A percentile compares a stretch with the other conserved stretches of the same genome.
These are phyloP conservation scores for Remersonia thermophila DNA, from an alignment of 2,329 filamentous ascomycete genomes.

Conservation along the genomic window DNA sequence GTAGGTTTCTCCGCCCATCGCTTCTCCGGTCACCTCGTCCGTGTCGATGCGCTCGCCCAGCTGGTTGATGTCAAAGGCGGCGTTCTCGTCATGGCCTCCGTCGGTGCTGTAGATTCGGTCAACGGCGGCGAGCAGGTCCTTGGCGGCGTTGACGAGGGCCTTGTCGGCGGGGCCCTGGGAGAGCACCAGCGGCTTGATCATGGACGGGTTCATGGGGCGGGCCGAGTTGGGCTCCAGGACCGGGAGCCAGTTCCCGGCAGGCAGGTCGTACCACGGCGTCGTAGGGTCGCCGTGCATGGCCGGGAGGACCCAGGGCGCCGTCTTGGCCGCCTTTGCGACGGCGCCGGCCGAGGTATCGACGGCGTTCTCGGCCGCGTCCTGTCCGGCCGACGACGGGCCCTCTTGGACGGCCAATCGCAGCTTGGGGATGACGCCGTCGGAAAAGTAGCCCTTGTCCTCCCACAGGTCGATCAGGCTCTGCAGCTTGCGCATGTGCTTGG, in stretches of 20 bases:
- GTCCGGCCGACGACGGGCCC: slow-evolving; percentile 6
- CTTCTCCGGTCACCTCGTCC: slow-evolving; percentile 54
- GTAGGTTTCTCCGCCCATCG: slow-evolving; percentile 59
- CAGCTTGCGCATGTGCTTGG: slow-evolving; percentile 56
- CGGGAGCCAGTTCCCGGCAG: slow-evolving; percentile 69
- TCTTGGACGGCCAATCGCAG: slow-evolving; percentile 46
- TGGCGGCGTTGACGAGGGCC: slow-evolving; percentile 54
- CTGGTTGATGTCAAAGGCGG: slow-evolving; percentile 54
- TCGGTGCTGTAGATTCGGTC: slow-evolving; percentile 52
- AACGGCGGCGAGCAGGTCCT: slow-evolving; percentile 55
- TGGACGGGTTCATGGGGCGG: slow-evolving; percentile 57
- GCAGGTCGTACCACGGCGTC: slow-evolving; percentile 68
- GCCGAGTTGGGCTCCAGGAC: slow-evolving; percentile 66
- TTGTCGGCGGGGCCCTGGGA: slow-evolving; percentile 55
- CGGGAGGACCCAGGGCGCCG: slow-evolving; percentile 59
- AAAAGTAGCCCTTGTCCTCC: slow-evolving; percentile 54
- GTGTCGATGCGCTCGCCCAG: slow-evolving; percentile 57
- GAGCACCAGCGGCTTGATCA: slow-evolving; percentile 61
- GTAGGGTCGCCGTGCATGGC: slow-evolving; percentile 63
- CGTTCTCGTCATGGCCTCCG: slow-evolving; percentile 34
- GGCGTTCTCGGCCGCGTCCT: slow-evolving; percentile 8
- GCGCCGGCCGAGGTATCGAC: slow-evolving; percentile 11
- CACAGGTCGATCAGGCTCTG: slow-evolving; percentile 55
- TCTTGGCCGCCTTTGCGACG: slow-evolving; percentile 34
- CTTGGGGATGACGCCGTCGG: slow-evolving; percentile 37